Conservation (phyloP, 106 monocot genomes). For the Hemerocallis citrina region DNA sequence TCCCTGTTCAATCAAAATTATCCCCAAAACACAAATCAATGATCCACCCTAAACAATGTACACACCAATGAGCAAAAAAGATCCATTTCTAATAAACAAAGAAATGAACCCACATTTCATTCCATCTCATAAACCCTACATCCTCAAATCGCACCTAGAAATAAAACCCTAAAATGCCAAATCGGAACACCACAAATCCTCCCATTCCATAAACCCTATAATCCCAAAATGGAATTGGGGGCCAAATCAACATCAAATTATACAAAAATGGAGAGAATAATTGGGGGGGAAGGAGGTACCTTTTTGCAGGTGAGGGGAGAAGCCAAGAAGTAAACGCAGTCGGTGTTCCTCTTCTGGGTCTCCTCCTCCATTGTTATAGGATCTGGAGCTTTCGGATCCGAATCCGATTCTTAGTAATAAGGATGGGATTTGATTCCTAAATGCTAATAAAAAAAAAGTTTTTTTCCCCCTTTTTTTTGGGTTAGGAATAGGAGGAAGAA, state of each 20-base stretch:
- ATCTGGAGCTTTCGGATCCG: background rate
- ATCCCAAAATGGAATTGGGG: background rate
- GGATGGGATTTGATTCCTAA: background rate
- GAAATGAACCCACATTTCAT: background rate
- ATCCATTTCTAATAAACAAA: background rate
- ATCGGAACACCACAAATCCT: too few relatives aligned
- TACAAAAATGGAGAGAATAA: background rate
- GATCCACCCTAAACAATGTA: background rate
- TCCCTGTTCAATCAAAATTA: too few relatives aligned
- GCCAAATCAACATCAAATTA: background rate
- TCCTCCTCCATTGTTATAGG: slow-evolving; percentile 16
- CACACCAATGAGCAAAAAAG: background rate
- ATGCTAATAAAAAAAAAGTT: too few relatives aligned
- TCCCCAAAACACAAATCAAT: background rate
- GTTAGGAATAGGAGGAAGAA: too few relatives aligned
- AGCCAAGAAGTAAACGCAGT: slow-evolving; percentile 51
- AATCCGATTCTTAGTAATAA: background rate
- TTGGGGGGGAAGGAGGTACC: slow-evolving; percentile 6
- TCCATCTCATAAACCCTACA: background rate
- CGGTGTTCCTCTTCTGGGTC: slow-evolving; percentile 32
- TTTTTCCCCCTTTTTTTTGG: too few relatives aligned
- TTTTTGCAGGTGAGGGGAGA: slow-evolving; percentile 63
- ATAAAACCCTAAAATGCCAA: background rate
- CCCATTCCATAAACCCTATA: too few relatives aligned
- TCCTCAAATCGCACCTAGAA: background rate